Evolutionary conservation across 176 grass and related monocot species (phyloP), one percentile per base, ranked within the genome.

Genomic region (Juncus effusus): DNA sequence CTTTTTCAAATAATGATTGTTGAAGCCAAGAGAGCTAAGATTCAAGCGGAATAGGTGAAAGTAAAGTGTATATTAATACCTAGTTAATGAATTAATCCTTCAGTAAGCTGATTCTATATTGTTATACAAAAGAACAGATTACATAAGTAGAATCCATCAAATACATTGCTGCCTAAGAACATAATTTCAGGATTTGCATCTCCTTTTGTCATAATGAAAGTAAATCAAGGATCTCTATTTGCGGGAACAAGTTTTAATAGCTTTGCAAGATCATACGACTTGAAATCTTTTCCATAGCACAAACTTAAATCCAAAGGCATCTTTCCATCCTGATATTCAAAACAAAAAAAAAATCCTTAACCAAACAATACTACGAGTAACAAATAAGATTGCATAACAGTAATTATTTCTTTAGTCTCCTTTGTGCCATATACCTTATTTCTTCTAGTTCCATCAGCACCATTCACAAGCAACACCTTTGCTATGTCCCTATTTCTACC

Each of bases 281-380:
- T 99, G 78, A 87, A 99, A 85, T 93, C 89, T 74, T 82, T 93
- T 62, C 94, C 94, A 70, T 82, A 93, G 63, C 89, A 99, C 61
- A 99, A 74, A 73, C 94, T 93, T 14, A 99, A 8, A 84, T 99
- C 94, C 69, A 99, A 74, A 47, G 89, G 61, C 42, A 88, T 90
- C 62, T 63, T 93, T 19, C 88, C 94, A 87, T 92, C 89, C 89
- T 99, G 69, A 63, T 78, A 53, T 2, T 35, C 44, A 66, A 38
- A 65, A 9, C 51, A 78, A 74, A 63, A 37, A 40, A 72, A 9
- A 10, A 19, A 72, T 62, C 12, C 36, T 51, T 1, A 42, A 60
- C 36, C 54, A 14, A 6, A 3, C 72, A 63, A 53, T 4, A 35
- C 54, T 42, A 28, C 19, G 19, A 28, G 19, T 28, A 28, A 28